Base-by-base conservation (phyloP, 495 filamentous ascomycete genomes). In the Hyaloscypha variabilis region DNA sequence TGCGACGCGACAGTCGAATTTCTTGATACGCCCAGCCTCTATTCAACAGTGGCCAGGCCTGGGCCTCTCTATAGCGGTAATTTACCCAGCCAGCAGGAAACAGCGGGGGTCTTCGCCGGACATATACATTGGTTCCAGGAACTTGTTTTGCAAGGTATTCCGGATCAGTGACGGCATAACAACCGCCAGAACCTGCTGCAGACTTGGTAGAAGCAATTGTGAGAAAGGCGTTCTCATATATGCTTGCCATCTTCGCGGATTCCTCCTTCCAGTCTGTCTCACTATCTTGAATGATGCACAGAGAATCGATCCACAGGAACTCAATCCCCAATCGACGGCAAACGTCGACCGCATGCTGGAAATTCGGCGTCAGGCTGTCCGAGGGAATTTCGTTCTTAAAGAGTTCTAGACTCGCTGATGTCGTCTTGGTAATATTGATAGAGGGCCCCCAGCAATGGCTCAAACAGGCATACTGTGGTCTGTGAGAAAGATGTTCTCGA, bases 291-390 rank as follows among this genome's bases (percentile, higher is more conserved):
- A n/a, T n/a, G n/a, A n/a, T n/a, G n/a, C n/a, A n/a, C n/a, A n/a
- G n/a, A n/a, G n/a, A 67, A 58, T 77, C 76, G 46, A 78, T 76
- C 76, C 77, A 77, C 21, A 78, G 60, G 61, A 73, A 76, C 8
- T 55, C 56, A 24, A 76, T 30, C 13, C 58, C 65, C 23, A 77
- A 57, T 4, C 52, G 53, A 8, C 67, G 62, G 5, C 71, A 65
- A 4, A 74, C 42, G 3, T 24, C 62, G 11, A 74, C 64, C 11
- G 74, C 70, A 61, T 76, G 64, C 25, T 73, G 66, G 58, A 74
- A 76, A 0, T 65, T 74, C 21, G 46, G 64, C 2, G 74, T 69
- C 17, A 74, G 55, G 0, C 1, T 60, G 14, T 46, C 13, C 53
- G 39, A 64, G 19, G 60, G 24, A 8, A 70, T 64, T 8, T 31